phyloP scores from a whole-genome alignment of 345 rosid species.

The Pugionium dolabratum region DNA sequence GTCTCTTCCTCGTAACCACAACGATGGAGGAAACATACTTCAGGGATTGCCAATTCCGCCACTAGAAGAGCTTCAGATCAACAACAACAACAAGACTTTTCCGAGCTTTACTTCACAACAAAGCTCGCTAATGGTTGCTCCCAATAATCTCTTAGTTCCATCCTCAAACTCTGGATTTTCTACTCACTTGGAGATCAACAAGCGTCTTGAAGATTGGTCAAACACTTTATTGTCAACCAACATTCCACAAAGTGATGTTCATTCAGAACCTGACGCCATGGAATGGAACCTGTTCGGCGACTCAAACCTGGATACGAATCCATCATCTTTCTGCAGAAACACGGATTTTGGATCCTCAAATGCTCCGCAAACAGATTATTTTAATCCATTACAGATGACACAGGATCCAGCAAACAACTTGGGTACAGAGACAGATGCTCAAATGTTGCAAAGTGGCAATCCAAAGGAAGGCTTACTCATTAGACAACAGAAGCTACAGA shows the following conservation, averaged over 20 bases:
- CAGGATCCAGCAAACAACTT: slow-evolving; percentile 32
- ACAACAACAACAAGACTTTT: slow-evolving; percentile 23
- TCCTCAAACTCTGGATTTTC: slow-evolving; percentile 25
- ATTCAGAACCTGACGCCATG: slow-evolving; percentile 34
- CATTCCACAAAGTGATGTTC: slow-evolving; percentile 34
- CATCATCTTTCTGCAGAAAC: slow-evolving; percentile 39
- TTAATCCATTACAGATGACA: slow-evolving; percentile 42
- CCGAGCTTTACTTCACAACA: slow-evolving; percentile 28
- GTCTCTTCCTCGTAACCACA: slow-evolving; percentile 41
- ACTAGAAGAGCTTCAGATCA: slow-evolving; percentile 51
- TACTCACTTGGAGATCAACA: slow-evolving; percentile 39
- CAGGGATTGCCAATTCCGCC: slow-evolving; percentile 41
- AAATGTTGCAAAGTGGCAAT: slow-evolving; percentile 20
- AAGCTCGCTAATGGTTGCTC: slow-evolving; percentile 43
- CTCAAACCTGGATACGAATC: slow-evolving; percentile 41
- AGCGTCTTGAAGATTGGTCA: slow-evolving; percentile 52
- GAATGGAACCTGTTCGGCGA: slow-evolving; percentile 48
- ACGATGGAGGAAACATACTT: slow-evolving; percentile 30
- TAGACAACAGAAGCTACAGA: slow-evolving; percentile 49
- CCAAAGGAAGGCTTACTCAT: slow-evolving; percentile 43
- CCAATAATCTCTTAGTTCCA: slow-evolving; percentile 44
- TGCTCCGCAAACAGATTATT: slow-evolving; percentile 38
- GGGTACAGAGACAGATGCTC: slow-evolving; percentile 40
- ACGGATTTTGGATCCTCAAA: slow-evolving; percentile 42
- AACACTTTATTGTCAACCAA: slow-evolving; percentile 40